phyloP scores from a whole-genome alignment of 805 yeast species.

The Sugiyamaella qingdaonensis region DNA sequence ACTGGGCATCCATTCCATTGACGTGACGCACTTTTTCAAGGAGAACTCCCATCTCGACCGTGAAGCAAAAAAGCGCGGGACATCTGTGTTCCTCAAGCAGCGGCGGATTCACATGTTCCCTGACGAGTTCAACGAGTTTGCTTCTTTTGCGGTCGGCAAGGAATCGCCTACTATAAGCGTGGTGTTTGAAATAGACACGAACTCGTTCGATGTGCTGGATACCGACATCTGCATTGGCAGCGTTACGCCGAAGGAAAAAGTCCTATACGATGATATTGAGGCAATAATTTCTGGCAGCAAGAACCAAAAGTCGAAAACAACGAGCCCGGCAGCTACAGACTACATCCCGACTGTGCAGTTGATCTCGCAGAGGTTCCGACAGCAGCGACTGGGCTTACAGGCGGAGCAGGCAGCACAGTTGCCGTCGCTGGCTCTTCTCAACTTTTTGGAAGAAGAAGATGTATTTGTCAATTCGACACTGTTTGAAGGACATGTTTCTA shows the following conservation, averaged over 20 bases:
- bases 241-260: constrained; percentile 57
- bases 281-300: constrained; percentile 6
- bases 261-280: constrained; percentile 18
- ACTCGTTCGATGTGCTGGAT: constrained; percentile 65
- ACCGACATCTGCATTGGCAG: constrained; percentile 72
- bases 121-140: constrained; percentile 48
- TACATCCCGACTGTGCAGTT: constrained; percentile 60
- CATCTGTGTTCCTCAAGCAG: constrained; percentile 85
- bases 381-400: constrained; percentile 50
- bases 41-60: constrained; percentile 78
- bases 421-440: constrained; percentile 58
- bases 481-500: constrained; percentile 45
- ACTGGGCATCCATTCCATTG: constrained; percentile 82
- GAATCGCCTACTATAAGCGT: constrained; percentile 69
- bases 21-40: constrained; percentile 65
- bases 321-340: constrained; percentile 55
- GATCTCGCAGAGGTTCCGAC: constrained; percentile 64
- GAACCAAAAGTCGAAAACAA: not conserved
- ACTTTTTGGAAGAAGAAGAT: constrained; percentile 81
- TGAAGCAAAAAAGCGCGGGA: constrained; percentile 84
- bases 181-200: constrained; percentile 71
- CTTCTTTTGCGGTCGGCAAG: constrained; percentile 57
- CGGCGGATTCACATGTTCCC: constrained; percentile 67
- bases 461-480: constrained; percentile 69
- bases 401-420: constrained; percentile 41